Conservation (phyloP, 1,284 basidiomycete genomes). For the Cryptococcus sp. region DNA sequence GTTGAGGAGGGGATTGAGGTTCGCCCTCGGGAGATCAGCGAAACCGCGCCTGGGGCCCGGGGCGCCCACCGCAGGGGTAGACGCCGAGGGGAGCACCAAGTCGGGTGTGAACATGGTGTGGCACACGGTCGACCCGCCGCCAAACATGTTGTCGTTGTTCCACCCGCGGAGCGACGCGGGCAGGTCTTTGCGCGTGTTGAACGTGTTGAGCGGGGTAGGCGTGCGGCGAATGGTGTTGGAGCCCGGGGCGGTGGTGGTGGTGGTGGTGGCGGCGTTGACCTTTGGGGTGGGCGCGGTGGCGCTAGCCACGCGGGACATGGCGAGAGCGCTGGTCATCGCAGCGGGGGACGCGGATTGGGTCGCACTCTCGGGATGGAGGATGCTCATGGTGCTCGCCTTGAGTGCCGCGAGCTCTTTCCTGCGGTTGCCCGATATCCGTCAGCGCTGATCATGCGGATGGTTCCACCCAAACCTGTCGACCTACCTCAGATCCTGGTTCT, state of each 20-base stretch:
- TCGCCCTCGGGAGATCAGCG: constrained; percentile 53
- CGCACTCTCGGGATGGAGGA: constrained; percentile 46
- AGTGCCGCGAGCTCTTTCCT: constrained; percentile 77
- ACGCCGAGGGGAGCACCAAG: constrained; percentile 47
- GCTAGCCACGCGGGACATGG: constrained; percentile 20
- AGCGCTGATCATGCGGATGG: background rate
- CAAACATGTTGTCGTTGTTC: constrained; percentile 56
- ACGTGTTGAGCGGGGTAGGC: constrained; percentile 49
- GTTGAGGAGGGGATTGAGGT: constrained; percentile 75
- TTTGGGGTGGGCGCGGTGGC: constrained; percentile 18
- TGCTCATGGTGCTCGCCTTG: constrained; percentile 60
- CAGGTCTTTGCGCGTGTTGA: constrained; percentile 81
- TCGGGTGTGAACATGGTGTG: constrained; percentile 77
- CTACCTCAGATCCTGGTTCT: constrained; percentile 71
- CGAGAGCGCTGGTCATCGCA: constrained; percentile 43
- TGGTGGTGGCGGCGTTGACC: constrained; percentile 20
- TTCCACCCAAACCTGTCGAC: constrained; percentile 25
- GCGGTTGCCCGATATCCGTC: background rate
- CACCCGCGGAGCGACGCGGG: constrained; percentile 57
- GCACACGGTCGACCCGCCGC: constrained; percentile 73
- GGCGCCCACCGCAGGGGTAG: constrained; percentile 30
- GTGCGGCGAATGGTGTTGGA: constrained; percentile 15
- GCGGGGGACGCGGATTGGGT: constrained; percentile 32
- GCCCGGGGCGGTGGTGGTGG: constrained; percentile 19
- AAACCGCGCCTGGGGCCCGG: constrained; percentile 25